Evolutionary conservation across 2,329 filamentous ascomycete species (phyloP), one percentile per base, ranked within the genome.

Genomic region (Penicillium sp.): DNA sequence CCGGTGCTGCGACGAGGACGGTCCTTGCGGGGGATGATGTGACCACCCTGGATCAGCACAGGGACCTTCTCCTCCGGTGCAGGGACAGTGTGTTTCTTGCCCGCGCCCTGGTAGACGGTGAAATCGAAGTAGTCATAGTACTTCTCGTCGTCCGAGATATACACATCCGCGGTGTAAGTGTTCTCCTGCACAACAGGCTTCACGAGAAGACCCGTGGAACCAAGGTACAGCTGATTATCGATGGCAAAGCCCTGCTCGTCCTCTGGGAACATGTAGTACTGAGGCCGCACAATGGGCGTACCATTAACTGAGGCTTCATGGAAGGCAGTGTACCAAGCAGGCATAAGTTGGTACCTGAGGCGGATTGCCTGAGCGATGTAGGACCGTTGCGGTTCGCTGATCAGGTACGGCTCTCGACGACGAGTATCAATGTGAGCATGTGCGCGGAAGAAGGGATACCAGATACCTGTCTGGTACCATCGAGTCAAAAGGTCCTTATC

Each of bases 121-220:
- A 91, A 97, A 67, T 91, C 91, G 71, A 94, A 95, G 79, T 99
- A 99, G 76, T 97, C 90, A 70, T 92, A 99, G 75, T 99, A 97
- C 52, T 89, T 83, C 74, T 95, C 90, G 57, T 88, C 84, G 65
- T 97, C 93, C 0, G 92, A 88, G 53, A 99, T 85, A 77, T 95
- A 97, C 56, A 99, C 84, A 21, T 92, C 87, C 0, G 87, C 86
- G 21, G 84, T 86, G 19, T 84, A 82, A 46, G 87, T 86, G 62
- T 87, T 89, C 75, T 96, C 86, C 25, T 87, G 84, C 2, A 92
- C 89, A 15, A 97, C 87, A 0, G 94, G 94, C 78, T 97, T 97
- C 40, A 87, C 91, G n/a, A 99, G 85, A 16, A 99, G 82, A 65
- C 94, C 94, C 1, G 91, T 96, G 25, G 84, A 86, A 40, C 91